Evolutionary conservation across 164 flowering plant genomes (phyloP).

Genomic region (Berberis vulgaris): DNA sequence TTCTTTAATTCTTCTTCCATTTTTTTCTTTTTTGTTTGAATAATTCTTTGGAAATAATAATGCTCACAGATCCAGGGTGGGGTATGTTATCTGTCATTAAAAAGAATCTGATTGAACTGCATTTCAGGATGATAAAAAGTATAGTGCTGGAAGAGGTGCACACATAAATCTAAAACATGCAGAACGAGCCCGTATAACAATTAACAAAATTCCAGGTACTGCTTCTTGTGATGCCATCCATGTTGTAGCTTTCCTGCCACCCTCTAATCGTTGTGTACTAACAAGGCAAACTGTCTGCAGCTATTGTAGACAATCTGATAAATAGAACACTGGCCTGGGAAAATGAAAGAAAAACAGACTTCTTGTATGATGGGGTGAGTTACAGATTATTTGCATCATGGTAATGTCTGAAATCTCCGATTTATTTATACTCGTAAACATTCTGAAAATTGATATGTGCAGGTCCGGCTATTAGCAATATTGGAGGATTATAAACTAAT

Average conservation of each 20-base stretch:
- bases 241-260: background rate
- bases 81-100: background rate
- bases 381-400: background rate
- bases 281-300: constrained; percentile 24
- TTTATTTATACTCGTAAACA: background rate
- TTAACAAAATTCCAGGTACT: constrained; percentile 84
- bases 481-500: constrained; percentile 73
- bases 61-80: background rate
- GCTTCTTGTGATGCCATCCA: background rate
- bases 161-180: constrained; percentile 86
- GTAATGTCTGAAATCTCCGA: background rate
- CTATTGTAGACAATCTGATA: constrained; percentile 70
- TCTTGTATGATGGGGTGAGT: constrained; percentile 87
- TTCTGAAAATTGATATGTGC: constrained; percentile 14
- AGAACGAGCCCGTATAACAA: constrained; percentile 69
- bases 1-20: too few relatives aligned
- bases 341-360: constrained; percentile 42
- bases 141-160: constrained; percentile 82
- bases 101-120: constrained; percentile 5
- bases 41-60: too few relatives aligned
- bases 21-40: too few relatives aligned
- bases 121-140: constrained; percentile 67
- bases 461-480: constrained; percentile 63
- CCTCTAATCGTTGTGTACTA: too few relatives aligned
- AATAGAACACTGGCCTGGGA: constrained; percentile 72